These are phyloP conservation scores for Fusarium beomiforme DNA, from an alignment of 2,329 filamentous ascomycete genomes.

Conservation along the genomic window DNA sequence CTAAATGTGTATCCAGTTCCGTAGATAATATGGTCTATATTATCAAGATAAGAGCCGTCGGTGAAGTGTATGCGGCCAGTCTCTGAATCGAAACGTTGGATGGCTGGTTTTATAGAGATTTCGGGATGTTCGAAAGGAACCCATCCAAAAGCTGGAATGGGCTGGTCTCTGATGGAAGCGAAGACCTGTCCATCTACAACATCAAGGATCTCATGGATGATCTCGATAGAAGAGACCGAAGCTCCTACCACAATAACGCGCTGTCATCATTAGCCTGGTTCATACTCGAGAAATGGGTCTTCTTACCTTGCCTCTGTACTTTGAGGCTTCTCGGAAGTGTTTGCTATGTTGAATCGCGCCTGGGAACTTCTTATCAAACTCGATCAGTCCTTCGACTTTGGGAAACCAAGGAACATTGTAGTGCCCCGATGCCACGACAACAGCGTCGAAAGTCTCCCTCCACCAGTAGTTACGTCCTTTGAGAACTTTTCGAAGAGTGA, in stretches of 20 bases:
- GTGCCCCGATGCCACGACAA: slow-evolving; percentile 24
- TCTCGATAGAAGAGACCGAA: slow-evolving; percentile 22
- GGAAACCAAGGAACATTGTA: slow-evolving; percentile 33
- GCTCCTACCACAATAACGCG: slow-evolving; percentile 25
- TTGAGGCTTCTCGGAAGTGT: slow-evolving; percentile 2
- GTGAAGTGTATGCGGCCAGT: slow-evolving; percentile 11
- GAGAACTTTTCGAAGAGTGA: slow-evolving; percentile 16
- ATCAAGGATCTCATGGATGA: slow-evolving; percentile 24
- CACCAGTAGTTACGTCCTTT: slow-evolving; percentile 27
- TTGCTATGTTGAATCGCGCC: slow-evolving; percentile 21
- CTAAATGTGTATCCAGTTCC: slow-evolving; percentile 28
- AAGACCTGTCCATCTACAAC: not conserved
- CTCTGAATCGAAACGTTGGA: not conserved
- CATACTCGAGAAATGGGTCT: fast-evolving
- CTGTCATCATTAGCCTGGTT: not conserved
- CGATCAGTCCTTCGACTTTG: slow-evolving; percentile 4
- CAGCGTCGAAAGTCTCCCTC: slow-evolving; percentile 22
- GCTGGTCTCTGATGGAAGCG: slow-evolving; percentile 15
- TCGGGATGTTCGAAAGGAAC: slow-evolving; percentile 24
- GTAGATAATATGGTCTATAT: slow-evolving; percentile 21
- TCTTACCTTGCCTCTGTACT: slow-evolving; percentile 12
- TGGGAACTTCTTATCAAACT: slow-evolving; percentile 4
- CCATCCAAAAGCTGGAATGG: slow-evolving; percentile 19
- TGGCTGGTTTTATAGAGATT: slow-evolving; percentile 21
- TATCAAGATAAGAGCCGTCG: slow-evolving; percentile 15